Evolutionary conservation across 2,329 filamentous ascomycete species (phyloP).

Genomic region (Aspergillus tamarii): DNA sequence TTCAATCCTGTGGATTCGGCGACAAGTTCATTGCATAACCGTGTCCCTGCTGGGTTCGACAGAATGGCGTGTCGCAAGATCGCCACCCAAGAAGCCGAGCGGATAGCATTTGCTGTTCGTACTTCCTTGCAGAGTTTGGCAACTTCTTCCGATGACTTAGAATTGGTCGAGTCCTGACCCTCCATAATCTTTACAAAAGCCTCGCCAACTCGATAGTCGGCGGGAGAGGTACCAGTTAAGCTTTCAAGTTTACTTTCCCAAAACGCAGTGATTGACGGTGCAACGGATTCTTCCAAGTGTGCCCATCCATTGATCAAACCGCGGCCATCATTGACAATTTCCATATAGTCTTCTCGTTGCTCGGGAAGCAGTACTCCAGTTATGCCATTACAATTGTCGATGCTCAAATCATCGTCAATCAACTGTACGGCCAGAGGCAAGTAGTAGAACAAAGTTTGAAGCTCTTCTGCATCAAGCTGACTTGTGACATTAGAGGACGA

Average conservation of each 20-base stretch:
- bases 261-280: conserved; percentile 25
- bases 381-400: conserved; percentile 59
- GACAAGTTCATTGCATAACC: conserved; percentile 63
- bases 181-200: conserved; percentile 45
- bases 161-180: conserved; percentile 32
- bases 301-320: conserved; percentile 51
- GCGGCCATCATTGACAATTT: conserved; percentile 57
- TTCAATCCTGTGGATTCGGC: conserved; percentile 62
- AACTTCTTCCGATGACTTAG: conserved; percentile 35
- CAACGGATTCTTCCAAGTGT: conserved; percentile 25
- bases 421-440: conserved; percentile 60
- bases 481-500: conserved; percentile 42
- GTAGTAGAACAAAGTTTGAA: conserved; percentile 51
- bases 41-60: conserved; percentile 51
- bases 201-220: conserved; percentile 45
- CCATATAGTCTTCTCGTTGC: conserved; percentile 56
- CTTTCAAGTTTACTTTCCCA: conserved; percentile 42
- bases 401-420: conserved; percentile 62
- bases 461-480: conserved; percentile 34
- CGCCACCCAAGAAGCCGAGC: conserved; percentile 52
- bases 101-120: conserved; percentile 48
- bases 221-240: conserved; percentile 33
- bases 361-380: conserved; percentile 53
- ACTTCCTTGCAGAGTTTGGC: conserved; percentile 40
- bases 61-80: conserved; percentile 54